Evolutionary conservation across 2,329 filamentous ascomycete species (phyloP).

Genomic region (Incumbomyces lentus): DNA sequence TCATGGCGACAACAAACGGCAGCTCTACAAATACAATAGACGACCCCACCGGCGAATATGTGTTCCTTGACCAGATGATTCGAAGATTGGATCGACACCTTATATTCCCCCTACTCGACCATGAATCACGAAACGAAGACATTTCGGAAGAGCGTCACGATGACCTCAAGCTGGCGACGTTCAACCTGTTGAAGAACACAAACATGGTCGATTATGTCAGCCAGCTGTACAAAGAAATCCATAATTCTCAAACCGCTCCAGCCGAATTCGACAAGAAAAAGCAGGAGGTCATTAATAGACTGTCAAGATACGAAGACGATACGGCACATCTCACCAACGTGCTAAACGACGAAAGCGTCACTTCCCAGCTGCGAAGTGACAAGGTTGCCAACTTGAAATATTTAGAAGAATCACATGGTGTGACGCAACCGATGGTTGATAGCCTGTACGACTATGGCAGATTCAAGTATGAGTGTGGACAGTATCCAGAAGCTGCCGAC

Average conservation of each 20-base stretch:
- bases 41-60: conserved; percentile 57
- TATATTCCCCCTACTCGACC: conserved; percentile 93
- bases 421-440: conserved; percentile 92
- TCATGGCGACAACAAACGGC: conserved; percentile 9
- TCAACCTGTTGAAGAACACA: conserved; percentile 86
- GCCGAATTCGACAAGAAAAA: conserved; percentile 81
- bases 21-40: conserved; percentile 8
- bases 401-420: conserved; percentile 89
- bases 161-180: conserved; percentile 77
- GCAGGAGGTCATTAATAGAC: conserved; percentile 72
- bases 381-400: conserved; percentile 99
- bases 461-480: conserved; percentile 96
- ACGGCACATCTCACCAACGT: conserved; percentile 82
- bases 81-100: conserved; percentile 89
- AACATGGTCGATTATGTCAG: conserved; percentile 99
- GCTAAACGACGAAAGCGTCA: conserved; percentile 77
- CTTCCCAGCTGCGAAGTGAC: conserved; percentile 83
- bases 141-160: conserved; percentile 52
- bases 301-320: conserved; percentile 76
- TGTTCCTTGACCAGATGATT: conserved; percentile 79
- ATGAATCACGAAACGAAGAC: conserved; percentile 71
- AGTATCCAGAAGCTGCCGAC: conserved; percentile 82
- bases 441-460: conserved; percentile 90
- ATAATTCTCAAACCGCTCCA: conserved; percentile 66
- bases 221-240: conserved; percentile 78